A percentile compares a stretch with the other conserved stretches of the same genome.
Conservation (phyloP, 805 yeast genomes). For the Sugiyamaella qingdaonensis region DNA sequence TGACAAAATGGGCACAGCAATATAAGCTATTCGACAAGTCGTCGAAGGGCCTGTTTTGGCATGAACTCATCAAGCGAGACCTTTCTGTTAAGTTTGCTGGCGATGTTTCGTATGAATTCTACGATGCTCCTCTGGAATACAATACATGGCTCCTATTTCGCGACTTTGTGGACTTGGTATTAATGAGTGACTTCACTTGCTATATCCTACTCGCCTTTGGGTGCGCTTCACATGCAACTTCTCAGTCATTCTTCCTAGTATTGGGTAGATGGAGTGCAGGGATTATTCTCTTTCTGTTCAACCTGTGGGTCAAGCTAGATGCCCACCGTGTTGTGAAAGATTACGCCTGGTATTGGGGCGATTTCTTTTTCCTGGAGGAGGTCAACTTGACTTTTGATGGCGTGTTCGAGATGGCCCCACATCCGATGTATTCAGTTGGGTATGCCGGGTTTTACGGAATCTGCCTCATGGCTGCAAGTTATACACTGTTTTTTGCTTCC, state of each 20-base stretch:
- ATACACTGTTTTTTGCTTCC: constrained; percentile 64
- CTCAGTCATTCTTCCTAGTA: constrained; percentile 44
- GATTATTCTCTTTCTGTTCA: constrained; percentile 58
- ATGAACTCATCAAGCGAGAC: constrained; percentile 44
- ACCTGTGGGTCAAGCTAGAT: constrained; percentile 79
- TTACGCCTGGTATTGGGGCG: constrained; percentile 96
- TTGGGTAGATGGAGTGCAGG: constrained; percentile 56
- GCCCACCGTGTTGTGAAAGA: constrained; percentile 87
- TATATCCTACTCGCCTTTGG: constrained; percentile 59
- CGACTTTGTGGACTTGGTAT: constrained; percentile 71
- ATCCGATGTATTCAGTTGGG: constrained; percentile 89
- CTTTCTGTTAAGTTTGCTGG: constrained; percentile 44
- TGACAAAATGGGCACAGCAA: constrained; percentile 50
- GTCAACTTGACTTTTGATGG: constrained; percentile 77
- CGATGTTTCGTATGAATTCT: constrained; percentile 34
- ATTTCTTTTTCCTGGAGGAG: constrained; percentile 76
- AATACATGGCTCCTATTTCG: constrained; percentile 81
- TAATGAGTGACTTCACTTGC: constrained; percentile 80
- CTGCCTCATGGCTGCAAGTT: constrained; percentile 70
- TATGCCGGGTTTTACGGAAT: constrained; percentile 84
- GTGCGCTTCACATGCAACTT: constrained; percentile 37
- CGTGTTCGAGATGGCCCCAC: constrained; percentile 85
- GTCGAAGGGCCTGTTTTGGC: constrained; percentile 26
- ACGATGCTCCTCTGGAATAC: constrained; percentile 60
- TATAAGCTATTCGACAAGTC: constrained; percentile 43